Evolutionary conservation across 345 rosid genomes (phyloP), one percentile per base, ranked within the genome.

Genomic region (Toxicodendron radicans): DNA sequence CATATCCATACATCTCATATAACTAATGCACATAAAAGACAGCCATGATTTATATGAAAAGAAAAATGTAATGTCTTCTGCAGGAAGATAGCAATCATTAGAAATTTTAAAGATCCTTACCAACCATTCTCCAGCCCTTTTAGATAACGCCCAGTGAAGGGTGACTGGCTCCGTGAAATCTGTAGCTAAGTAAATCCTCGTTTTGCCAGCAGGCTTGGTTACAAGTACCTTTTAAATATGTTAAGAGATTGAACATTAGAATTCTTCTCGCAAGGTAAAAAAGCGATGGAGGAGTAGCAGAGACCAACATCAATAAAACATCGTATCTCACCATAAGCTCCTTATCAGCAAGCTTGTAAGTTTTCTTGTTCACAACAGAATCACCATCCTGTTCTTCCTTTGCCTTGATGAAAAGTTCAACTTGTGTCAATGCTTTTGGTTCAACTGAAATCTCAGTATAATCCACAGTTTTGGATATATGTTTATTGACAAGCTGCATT

Each of bases 81-180:
- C 2, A 59, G 60, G 59, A 72, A 23, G 4, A 27, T 45, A 38
- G 52, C 48, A 38, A 64, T 57, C 66, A 45, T 6, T 48, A 71
- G 48, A 35, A 66, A 75, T 38, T 45, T 68, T 30, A 45, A 66
- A 45, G 56, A 79, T 73, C 66, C 94, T 90, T 87, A 95, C 99
- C 97, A 80, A 76, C 99, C 99, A 95, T 83, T 95, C 97, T 83
- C 94, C 92, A 72, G 76, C 84, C 32, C 73, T 86, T 75, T 83
- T 87, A 67, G 99, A 93, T 83, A 95, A 84, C 78, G 95, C 99
- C 99, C 99, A 95, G 82, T 91, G 99, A 80, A 93, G 89, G 62
- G 86, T 83, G 70, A 90, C 71, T 23, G 95, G 93, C 70, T 90
- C 95, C 76, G 76, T 83, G 74, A 85, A 79, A 83, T 93, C 91